Evolutionary conservation across 176 grass and related monocot genomes (phyloP).

Genomic region (Rhynchospora pubera): DNA sequence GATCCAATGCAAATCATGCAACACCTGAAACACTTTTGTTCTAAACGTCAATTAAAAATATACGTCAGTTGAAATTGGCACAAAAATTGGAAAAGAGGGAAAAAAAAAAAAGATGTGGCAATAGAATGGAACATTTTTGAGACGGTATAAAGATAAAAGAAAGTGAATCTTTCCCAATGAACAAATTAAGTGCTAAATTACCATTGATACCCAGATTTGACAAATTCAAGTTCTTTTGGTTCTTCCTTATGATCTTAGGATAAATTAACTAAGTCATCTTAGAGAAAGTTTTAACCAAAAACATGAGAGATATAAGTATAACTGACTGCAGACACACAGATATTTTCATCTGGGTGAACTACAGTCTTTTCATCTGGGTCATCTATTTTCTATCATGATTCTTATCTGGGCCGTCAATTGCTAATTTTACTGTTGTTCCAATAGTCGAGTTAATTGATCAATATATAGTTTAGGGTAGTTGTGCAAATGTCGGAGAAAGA

Average conservation of each 20-base stretch:
- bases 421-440: neutral
- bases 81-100: neutral
- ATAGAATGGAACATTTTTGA: too few species aligned
- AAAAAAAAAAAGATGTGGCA: neutral
- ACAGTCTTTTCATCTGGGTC: neutral
- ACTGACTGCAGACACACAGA: too few species aligned
- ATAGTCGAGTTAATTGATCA: neutral
- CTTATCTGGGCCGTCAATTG: neutral
- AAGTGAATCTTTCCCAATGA: too few species aligned
- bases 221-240: too few species aligned
- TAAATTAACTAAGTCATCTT: too few species aligned
- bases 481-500: neutral
- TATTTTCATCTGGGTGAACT: too few species aligned
- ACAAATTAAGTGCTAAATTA: too few species aligned
- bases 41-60: neutral
- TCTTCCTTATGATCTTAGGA: too few species aligned
- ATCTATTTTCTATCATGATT: neutral
- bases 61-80: neutral
- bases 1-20: neutral
- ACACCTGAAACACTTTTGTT: neutral
- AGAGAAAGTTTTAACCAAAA: too few species aligned
- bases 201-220: too few species aligned
- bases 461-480: neutral
- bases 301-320: too few species aligned
- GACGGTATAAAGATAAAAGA: too few species aligned